These are phyloP conservation scores for Cochlearia excelsa DNA, from an alignment of 345 rosid species.

Conservation along the genomic window DNA sequence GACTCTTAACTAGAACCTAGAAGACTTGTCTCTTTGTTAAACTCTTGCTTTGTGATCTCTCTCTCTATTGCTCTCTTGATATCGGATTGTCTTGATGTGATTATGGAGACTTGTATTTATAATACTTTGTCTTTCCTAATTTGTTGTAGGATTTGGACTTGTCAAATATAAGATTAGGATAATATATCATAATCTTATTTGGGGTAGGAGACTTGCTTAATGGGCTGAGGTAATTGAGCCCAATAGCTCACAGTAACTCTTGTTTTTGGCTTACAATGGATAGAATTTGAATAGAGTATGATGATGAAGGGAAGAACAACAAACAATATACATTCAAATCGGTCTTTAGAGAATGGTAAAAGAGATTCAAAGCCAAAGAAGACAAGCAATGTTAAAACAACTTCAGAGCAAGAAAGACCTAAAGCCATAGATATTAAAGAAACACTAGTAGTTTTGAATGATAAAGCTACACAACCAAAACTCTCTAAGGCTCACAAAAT, in stretches of 20 bases:
- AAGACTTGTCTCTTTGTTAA: too few species aligned
- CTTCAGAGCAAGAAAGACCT: slow-evolving; percentile 42
- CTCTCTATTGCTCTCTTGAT: too few species aligned
- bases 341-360: slow-evolving; percentile 44
- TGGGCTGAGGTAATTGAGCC: too few species aligned
- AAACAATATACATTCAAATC: slow-evolving; percentile 46
- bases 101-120: too few species aligned
- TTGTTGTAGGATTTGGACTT: too few species aligned
- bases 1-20: too few species aligned
- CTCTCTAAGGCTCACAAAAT: slow-evolving; percentile 18
- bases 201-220: too few species aligned
- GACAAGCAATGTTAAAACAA: slow-evolving; percentile 37
- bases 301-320: slow-evolving; percentile 50
- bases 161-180: too few species aligned
- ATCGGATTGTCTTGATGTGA: too few species aligned
- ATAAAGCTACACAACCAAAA: slow-evolving; percentile 45
- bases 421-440: slow-evolving; percentile 42
- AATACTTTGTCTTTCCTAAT: too few species aligned
- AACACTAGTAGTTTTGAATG: slow-evolving; percentile 33
- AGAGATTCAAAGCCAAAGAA: slow-evolving; percentile 46
- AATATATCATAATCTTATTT: too few species aligned
- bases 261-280: slow-evolving; percentile 29
- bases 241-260: slow-evolving; percentile 21
- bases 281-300: slow-evolving; percentile 33
- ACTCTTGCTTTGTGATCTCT: too few species aligned